Base-by-base conservation (phyloP, 352 stramenopile species). In the Phytophthora melonis region DNA sequence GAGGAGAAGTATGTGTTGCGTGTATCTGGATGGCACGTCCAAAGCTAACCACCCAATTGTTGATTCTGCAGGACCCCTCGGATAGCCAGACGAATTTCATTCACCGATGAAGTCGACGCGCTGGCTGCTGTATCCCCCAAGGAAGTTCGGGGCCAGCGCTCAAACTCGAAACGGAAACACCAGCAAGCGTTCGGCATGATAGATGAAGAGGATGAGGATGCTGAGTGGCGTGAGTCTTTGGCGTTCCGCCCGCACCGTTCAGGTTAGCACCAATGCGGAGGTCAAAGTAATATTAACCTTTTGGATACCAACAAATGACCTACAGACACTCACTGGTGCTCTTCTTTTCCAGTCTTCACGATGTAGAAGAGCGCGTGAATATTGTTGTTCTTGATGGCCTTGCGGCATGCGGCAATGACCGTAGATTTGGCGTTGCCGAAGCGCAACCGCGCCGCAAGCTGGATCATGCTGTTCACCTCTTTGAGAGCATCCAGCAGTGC, bases 391-490 rank as follows among this genome's bases (percentile, higher is more conserved):
- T 97, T 96, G 79, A 97, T 95, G 34, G 91, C 89, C 67, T 96
- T 94, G 63, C 92, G 87, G 62, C 89, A 96, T 43, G 89, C 89
- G 11, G 90, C 77, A 43, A 97, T 88, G 63, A 96, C 88, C 11
- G 80, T 89, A 27, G 88, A 86, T 80, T 97, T 97, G 21, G 90
- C 82, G 32, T 87, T 88, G 32, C 91, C 94, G 52, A 97, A 93
- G 53, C 94, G 91, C 34, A 98, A 79, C 4, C 90, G 86, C 13
- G 93, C 88, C 4, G 93, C 93, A 25, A 96, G 81, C 77, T 98
- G 92, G 56, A 98, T 97, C 83, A 96, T 97, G 54, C 81, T 86
- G 71, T 98, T 98, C 11, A 98, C 91, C 21, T 98, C 87, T 59
- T 98, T 98, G 3, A 98, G 80, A 36, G 89, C 83, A 30, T 93